A percentile compares a stretch with the other conserved stretches of the same genome.
phyloP scores from a whole-genome alignment of 345 rosid species.

The Xanthoceras sorbifolium region DNA sequence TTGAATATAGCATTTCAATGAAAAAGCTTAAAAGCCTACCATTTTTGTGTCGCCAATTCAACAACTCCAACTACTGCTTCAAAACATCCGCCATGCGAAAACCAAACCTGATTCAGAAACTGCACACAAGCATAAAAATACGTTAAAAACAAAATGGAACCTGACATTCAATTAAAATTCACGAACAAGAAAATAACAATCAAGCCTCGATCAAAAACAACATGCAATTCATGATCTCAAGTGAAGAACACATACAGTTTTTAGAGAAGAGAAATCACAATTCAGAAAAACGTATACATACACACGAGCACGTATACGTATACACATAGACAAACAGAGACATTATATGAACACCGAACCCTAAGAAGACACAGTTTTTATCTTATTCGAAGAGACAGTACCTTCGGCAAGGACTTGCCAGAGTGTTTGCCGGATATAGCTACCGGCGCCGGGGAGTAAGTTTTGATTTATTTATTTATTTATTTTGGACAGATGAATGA shows the following conservation, averaged over 20 bases:
- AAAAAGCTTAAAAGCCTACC: slow-evolving; percentile 26
- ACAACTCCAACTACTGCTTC: not conserved
- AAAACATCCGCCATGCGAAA: not conserved
- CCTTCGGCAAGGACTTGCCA: not conserved
- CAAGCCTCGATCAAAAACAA: not conserved
- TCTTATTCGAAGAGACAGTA: not conserved
- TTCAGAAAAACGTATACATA: not conserved
- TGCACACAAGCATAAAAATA: not conserved
- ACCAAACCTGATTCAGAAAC: not conserved
- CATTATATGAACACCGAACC: not conserved
- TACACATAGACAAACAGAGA: not conserved
- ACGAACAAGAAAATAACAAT: not conserved
- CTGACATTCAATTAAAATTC: not conserved
- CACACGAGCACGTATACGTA: not conserved
- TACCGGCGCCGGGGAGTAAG: not conserved
- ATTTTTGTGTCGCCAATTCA: slow-evolving; percentile 14
- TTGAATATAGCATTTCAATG: slow-evolving; percentile 16
- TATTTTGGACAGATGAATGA: not conserved
- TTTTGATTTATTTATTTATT: not conserved
- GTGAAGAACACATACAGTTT: not conserved
- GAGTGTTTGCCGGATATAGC: not conserved
- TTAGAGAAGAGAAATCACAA: not conserved
- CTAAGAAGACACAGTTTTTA: not conserved
- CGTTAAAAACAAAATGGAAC: not conserved
- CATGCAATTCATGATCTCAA: slow-evolving; percentile 6